These are phyloP conservation scores for Paradendryphiella salina DNA, from an alignment of 2,329 filamentous ascomycete genomes.

Conservation along the genomic window DNA sequence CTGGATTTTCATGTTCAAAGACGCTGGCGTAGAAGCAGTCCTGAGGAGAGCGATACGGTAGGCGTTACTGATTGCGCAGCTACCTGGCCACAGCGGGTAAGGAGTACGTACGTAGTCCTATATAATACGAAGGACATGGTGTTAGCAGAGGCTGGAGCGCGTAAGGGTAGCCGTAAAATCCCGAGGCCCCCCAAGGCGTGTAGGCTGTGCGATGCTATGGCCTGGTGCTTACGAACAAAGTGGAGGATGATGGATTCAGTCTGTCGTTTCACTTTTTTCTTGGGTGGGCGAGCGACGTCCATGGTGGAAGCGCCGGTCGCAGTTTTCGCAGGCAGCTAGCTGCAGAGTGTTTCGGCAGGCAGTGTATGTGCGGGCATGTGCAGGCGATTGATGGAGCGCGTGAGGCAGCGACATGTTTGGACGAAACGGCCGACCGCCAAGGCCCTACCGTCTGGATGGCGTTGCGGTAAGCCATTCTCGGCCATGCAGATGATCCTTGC, in stretches of 20 bases:
- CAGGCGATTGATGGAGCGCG: conserved; percentile 6
- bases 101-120: conserved; percentile 42
- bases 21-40: conserved; percentile 96
- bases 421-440: conserved; percentile 1
- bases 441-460: background rate
- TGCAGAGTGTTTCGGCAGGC: conserved; percentile 9
- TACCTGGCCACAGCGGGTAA: conserved; percentile 9
- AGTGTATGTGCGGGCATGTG: background rate
- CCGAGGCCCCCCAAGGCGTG: conserved; percentile 13
- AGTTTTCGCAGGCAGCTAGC: background rate
- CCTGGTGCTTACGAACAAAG: conserved; percentile 61
- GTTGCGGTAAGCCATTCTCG: background rate
- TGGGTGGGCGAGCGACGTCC: background rate
- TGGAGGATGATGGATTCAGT: conserved; percentile 70
- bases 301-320: conserved; percentile 2
- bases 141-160: conserved; percentile 28
- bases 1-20: conserved; percentile 78
- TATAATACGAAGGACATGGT: conserved; percentile 13
- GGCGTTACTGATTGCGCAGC: conserved; percentile 10
- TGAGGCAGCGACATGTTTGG: conserved; percentile 6
- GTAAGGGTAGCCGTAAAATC: background rate
- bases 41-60: conserved; percentile 41
- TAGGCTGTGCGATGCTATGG: conserved; percentile 22
- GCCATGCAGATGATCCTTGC: background rate
- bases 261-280: conserved; percentile 24